Percentiles rank a stretch among this genome's conserved stretches.
Conservation (phyloP, 129 eudicot genomes). For the Heracleum sosnowskyi region DNA sequence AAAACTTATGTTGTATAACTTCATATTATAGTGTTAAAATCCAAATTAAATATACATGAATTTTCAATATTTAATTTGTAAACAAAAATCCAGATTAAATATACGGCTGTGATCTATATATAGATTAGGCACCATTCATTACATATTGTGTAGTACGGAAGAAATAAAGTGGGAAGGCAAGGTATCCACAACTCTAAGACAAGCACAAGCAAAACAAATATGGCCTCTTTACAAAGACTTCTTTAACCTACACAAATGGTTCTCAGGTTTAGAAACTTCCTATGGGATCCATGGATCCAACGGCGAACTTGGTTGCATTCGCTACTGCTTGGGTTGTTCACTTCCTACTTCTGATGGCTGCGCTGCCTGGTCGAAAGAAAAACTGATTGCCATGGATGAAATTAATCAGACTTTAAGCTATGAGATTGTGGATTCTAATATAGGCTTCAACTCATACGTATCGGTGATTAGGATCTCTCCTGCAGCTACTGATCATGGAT, state of each 20-base stretch:
- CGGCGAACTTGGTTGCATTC: conserved; percentile 42
- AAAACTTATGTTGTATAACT: no score
- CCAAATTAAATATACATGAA: no score
- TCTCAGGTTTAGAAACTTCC: conserved; percentile 29
- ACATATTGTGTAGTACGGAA: not conserved
- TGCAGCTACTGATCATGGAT: conserved; percentile 13
- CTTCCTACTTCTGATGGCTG: conserved; percentile 9
- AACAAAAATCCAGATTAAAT: no score
- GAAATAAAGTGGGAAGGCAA: conserved; percentile 42
- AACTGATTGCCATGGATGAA: conserved; percentile 25
- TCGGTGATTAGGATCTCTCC: conserved; percentile 29
- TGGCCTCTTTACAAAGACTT: conserved; percentile 49
- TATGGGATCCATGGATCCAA: conserved; percentile 41
- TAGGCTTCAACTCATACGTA: conserved; percentile 39
- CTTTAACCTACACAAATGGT: conserved; percentile 45
- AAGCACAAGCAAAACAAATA: conserved; percentile 29
- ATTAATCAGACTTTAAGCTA: conserved; percentile 23
- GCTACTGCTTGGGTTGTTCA: conserved; percentile 28
- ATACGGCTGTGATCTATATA: no score
- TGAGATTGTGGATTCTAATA: conserved; percentile 42
- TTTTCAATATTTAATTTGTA: no score
- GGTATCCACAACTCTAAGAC: conserved; percentile 22
- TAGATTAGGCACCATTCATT: not conserved
- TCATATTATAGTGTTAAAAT: no score
- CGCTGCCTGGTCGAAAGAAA: conserved; percentile 38